A percentile compares a stretch with the other conserved stretches of the same genome.
phyloP scores from a whole-genome alignment of 208 protist genomes.

The Acanthamoeba lenticulata region DNA sequence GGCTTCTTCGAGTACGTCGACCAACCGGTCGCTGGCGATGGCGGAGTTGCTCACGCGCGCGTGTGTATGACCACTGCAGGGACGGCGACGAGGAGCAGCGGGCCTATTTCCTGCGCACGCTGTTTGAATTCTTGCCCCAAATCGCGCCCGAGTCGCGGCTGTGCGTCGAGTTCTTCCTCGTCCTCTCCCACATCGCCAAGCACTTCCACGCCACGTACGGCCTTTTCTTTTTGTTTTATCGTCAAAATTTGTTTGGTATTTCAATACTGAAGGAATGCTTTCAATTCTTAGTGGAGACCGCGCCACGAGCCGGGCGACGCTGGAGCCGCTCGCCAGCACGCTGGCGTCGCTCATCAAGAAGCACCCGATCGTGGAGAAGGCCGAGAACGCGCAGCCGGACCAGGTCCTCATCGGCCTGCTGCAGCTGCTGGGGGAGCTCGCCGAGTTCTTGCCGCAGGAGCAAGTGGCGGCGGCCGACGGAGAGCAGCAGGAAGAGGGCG shows the following conservation, averaged over 20 bases:
- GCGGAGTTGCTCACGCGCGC: neutral
- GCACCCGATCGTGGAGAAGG: conserved; percentile 78
- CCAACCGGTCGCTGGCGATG: neutral
- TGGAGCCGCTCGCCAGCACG: neutral
- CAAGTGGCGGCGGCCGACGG: neutral
- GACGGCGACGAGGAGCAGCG: neutral
- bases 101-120: neutral
- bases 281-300: neutral
- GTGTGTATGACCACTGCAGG: too few relatives aligned
- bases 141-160: neutral
- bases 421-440: neutral
- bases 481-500: too few relatives aligned
- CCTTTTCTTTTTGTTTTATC: neutral
- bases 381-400: conserved; percentile 46
- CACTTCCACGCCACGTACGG: neutral
- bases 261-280: too few relatives aligned
- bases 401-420: conserved; percentile 61
- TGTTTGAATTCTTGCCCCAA: conserved; percentile 37
- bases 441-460: neutral
- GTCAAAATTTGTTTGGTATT: too few relatives aligned
- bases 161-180: conserved; percentile 35
- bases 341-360: conserved; percentile 68
- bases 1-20: neutral
- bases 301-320: neutral
- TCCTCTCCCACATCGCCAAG: neutral